Percentiles rank a stretch among this genome's conserved stretches.
These are phyloP conservation scores for Ganoderma meredithae DNA, from an alignment of 1,284 basidiomycete genomes.

Conservation along the genomic window DNA sequence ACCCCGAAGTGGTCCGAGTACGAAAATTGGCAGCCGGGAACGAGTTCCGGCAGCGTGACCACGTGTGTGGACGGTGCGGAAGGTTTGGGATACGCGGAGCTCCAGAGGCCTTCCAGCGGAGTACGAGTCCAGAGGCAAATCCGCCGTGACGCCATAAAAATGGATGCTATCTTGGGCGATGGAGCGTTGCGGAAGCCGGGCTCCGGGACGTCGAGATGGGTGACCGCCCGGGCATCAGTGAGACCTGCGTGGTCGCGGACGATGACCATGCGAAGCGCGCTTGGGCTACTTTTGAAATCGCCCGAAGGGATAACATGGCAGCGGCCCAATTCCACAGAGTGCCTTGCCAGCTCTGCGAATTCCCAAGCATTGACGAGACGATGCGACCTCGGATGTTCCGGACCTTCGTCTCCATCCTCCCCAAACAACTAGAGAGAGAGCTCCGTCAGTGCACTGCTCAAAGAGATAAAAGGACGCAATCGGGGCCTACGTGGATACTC, in stretches of 20 bases:
- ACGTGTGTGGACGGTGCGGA: slow-evolving; percentile 73
- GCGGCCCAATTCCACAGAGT: slow-evolving; percentile 84
- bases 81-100: slow-evolving; percentile 49
- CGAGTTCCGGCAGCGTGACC: slow-evolving; percentile 78
- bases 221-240: slow-evolving; percentile 78
- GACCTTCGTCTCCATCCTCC: slow-evolving; percentile 86
- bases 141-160: slow-evolving; percentile 88
- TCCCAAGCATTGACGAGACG: slow-evolving; percentile 97
- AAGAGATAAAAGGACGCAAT: not conserved
- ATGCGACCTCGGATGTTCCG: slow-evolving; percentile 84
- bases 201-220: slow-evolving; percentile 56
- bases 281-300: slow-evolving; percentile 95
- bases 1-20: slow-evolving; percentile 97
- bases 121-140: slow-evolving; percentile 92
- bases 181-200: slow-evolving; percentile 41
- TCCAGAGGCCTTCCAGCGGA: slow-evolving; percentile 79
- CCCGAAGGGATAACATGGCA: slow-evolving; percentile 91
- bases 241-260: slow-evolving; percentile 81
- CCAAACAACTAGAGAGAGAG: slow-evolving; percentile 71
- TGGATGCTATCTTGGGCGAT: slow-evolving; percentile 65
- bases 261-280: slow-evolving; percentile 86
- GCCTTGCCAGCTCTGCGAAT: slow-evolving; percentile 82
- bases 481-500: slow-evolving; percentile 88
- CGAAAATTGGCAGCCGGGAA: slow-evolving; percentile 81
- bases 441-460: not conserved